Conservation (phyloP, 306 rosid genomes). For the Chamaecrista fasciculata region DNA sequence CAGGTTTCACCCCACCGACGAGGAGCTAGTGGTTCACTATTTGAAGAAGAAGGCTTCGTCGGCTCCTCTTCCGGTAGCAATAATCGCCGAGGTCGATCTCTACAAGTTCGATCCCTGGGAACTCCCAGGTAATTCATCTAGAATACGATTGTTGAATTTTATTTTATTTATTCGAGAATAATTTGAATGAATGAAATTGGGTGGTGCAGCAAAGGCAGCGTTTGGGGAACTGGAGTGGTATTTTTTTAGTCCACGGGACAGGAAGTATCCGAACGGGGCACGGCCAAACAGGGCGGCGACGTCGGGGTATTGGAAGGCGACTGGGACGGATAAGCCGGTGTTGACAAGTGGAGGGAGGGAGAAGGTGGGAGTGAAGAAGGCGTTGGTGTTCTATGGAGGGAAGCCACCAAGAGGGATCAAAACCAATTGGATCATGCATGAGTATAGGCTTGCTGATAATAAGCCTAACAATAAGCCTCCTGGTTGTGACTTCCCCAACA, state of each 20-base stretch:
- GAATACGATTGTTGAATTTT: too few relatives aligned
- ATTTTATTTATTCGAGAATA: too few relatives aligned
- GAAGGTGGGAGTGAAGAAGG: constrained; percentile 76
- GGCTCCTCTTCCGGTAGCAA: constrained; percentile 57
- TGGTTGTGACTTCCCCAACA: constrained; percentile 52
- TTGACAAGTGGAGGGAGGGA: constrained; percentile 40
- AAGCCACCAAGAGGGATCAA: constrained; percentile 76
- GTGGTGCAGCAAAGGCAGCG: constrained; percentile 55
- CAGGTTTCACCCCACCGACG: constrained; percentile 81
- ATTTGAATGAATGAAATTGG: background rate
- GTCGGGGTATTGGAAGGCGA: constrained; percentile 81
- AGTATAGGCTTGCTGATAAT: constrained; percentile 57
- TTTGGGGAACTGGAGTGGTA: constrained; percentile 84
- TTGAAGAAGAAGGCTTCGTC: constrained; percentile 63
- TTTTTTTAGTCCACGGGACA: constrained; percentile 70
- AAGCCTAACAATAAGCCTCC: constrained; percentile 59
- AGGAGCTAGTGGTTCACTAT: constrained; percentile 77
- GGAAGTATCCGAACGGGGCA: constrained; percentile 76
- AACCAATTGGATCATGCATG: constrained; percentile 88
- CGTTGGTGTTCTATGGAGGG: constrained; percentile 76
- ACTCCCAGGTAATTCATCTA: constrained; percentile 85
- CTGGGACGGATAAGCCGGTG: constrained; percentile 73
- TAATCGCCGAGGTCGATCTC: constrained; percentile 74
- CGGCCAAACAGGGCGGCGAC: constrained; percentile 69
- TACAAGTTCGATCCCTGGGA: constrained; percentile 90